A percentile compares a stretch with the other conserved stretches of the same genome.
Evolutionary conservation across 208 protist species (phyloP).

Genomic region (Wallacemonas sp.): DNA sequence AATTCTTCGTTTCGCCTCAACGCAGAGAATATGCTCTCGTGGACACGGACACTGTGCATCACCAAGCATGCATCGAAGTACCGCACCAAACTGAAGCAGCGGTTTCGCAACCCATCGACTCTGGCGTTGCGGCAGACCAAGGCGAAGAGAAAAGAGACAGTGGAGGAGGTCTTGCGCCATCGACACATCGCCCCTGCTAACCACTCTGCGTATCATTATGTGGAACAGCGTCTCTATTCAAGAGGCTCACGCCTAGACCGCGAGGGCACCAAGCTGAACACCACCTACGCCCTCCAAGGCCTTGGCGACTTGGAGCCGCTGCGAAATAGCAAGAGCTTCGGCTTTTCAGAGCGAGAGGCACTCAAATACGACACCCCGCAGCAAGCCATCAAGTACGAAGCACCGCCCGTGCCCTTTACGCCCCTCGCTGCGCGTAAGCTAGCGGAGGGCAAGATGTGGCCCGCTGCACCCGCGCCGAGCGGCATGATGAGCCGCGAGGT

Average conservation of each 20-base stretch:
- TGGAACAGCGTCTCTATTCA: conserved; percentile 84
- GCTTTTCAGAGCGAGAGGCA: conserved; percentile 71
- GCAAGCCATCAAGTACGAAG: conserved; percentile 70
- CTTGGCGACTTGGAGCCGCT: conserved; percentile 87
- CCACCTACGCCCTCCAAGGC: conserved; percentile 84
- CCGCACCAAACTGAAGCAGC: conserved; percentile 67
- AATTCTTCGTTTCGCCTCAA: too few species aligned
- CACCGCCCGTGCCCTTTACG: conserved; percentile 76
- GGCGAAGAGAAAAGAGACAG: conserved; percentile 75
- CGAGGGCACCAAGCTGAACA: conserved; percentile 84
- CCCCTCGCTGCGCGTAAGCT: conserved; percentile 84
- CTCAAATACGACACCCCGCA: conserved; percentile 77
- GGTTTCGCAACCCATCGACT: conserved; percentile 73
- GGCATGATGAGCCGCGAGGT: conserved; percentile 87
- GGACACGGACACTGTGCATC: conserved; percentile 20
- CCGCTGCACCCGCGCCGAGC: conserved; percentile 68
- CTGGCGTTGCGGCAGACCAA: conserved; percentile 72
- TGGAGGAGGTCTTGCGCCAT: conserved; percentile 47
- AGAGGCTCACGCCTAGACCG: conserved; percentile 73
- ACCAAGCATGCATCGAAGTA: conserved; percentile 61
- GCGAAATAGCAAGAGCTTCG: conserved; percentile 82
- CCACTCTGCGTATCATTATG: conserved; percentile 63
- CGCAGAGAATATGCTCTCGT: conserved; percentile 33
- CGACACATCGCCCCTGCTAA: conserved; percentile 42
- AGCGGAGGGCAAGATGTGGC: conserved; percentile 85